Percentiles rank a stretch among this genome's conserved stretches.
Evolutionary conservation across 495 filamentous ascomycete species (phyloP).

Genomic region (Aspergillus taichungensis): DNA sequence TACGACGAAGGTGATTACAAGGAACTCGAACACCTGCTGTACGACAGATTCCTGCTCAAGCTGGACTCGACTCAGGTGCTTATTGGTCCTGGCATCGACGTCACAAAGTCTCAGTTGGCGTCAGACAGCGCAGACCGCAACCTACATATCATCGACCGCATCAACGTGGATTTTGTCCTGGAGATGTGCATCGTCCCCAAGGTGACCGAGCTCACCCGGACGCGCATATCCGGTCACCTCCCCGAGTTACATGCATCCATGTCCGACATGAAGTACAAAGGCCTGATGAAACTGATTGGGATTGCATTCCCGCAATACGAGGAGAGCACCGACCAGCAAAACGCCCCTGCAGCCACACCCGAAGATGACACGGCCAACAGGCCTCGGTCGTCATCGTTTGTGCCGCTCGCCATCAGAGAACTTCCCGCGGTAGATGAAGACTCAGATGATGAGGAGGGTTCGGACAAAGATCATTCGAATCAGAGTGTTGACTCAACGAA

Average conservation of each 20-base stretch:
- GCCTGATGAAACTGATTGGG: constrained; percentile 89
- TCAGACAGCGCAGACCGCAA: constrained; percentile 58
- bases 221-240: constrained; percentile 82
- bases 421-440: constrained; percentile 74
- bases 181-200: constrained; percentile 92
- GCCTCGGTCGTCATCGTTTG: constrained; percentile 52
- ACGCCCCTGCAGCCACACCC: constrained; percentile 12
- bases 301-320: constrained; percentile 85
- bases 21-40: constrained; percentile 81
- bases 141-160: constrained; percentile 88
- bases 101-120: constrained; percentile 76
- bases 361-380: constrained; percentile 31
- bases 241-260: constrained; percentile 86
- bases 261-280: constrained; percentile 94
- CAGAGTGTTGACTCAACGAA: constrained; percentile 35
- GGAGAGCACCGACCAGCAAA: constrained; percentile 28
- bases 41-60: constrained; percentile 89
- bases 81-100: constrained; percentile 88
- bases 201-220: constrained; percentile 84
- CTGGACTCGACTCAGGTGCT: constrained; percentile 89
- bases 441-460: constrained; percentile 42
- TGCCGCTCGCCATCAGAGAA: constrained; percentile 55
- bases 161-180: constrained; percentile 91
- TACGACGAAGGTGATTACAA: constrained; percentile 87
- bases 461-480: too few species aligned